Base-by-base conservation (phyloP, 1,139 yeast species). In the Lodderomyces jiufengensis region DNA sequence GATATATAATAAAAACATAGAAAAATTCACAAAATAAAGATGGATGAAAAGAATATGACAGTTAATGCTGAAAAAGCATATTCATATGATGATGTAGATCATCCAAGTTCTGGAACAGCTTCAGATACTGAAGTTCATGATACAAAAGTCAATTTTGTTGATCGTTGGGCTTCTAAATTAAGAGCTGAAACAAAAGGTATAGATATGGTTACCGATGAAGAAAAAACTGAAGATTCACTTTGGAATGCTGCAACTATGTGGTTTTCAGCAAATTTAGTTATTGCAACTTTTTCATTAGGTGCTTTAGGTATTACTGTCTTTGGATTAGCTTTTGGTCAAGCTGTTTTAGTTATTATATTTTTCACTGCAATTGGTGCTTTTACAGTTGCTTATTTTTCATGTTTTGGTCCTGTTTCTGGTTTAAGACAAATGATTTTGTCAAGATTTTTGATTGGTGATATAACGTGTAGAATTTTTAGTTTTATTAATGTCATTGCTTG, bases 261-360 rank as follows among this genome's bases (percentile, higher is more conserved):
- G 97, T 73, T 84, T 52, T 83, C 94, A 20, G 95, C 95, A 25
- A 88, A 88, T 61, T 68, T 86, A 74, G 96, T 87, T 40, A 77
- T 88, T 55, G 88, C 95, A 15, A 78, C 95, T 16, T 81, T 76
- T 51, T 70, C 95, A 2, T 66, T 87, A 34, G 97, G 97, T 55
- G 84, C 84, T 41, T 65, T 88, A 36, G 95, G 95, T 40, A 66
- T 80, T 34, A 59, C 76, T 27, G 68, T 67, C n/a, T 76, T 71
- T 45, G 65, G 54, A 3, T 63, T 76, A 46, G 71, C 77, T 33
- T 82, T 85, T 61, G 81, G 86, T 78, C 82, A 80, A 52, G 65
- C 80, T 11, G 72, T 75, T 25, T 62, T 80, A 40, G 58, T 70
- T 20, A 81, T 83, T 50, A 63, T 88, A 48, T 84, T 85, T 61